Conservation (phyloP, 441 rosid genomes). For the Erodium texanum region DNA sequence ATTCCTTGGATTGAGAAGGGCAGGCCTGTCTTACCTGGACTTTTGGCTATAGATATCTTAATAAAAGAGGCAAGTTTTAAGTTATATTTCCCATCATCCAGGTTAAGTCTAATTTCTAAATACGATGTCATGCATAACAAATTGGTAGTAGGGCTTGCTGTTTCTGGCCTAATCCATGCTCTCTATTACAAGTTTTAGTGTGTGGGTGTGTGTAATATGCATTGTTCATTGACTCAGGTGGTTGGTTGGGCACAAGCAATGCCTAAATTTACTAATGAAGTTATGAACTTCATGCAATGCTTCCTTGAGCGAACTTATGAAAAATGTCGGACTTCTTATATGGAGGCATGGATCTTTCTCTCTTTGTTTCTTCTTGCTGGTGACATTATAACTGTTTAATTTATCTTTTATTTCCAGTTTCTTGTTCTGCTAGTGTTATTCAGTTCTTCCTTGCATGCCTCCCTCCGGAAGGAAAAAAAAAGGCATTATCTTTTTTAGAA, state of each 20-base stretch:
- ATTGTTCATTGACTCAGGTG: slow-evolving; percentile 42
- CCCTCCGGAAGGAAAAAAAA: too few relatives aligned
- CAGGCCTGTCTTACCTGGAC: slow-evolving; percentile 94
- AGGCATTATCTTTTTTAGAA: too few relatives aligned
- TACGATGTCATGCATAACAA: neutral
- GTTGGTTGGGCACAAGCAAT: slow-evolving; percentile 99
- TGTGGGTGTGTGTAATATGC: slow-evolving; percentile 1
- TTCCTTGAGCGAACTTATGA: slow-evolving; percentile 97
- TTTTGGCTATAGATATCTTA: slow-evolving; percentile 84
- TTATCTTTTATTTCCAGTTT: neutral
- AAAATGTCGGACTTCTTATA: slow-evolving; percentile 92
- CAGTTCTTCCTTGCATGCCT: too few relatives aligned
- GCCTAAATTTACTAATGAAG: slow-evolving; percentile 94
- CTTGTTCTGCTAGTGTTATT: neutral
- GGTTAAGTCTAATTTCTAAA: neutral
- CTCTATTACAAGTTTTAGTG: neutral
- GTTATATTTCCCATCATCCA: slow-evolving; percentile 12
- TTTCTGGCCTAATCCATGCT: too few relatives aligned
- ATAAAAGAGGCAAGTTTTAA: slow-evolving; percentile 74
- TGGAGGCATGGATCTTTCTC: slow-evolving; percentile 53
- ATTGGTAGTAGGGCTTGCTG: too few relatives aligned
- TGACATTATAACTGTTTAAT: neutral
- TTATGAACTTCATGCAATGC: slow-evolving; percentile 86
- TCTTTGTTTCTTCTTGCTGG: slow-evolving; percentile 8
- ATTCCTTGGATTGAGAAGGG: slow-evolving; percentile 74